phyloP scores from a whole-genome alignment of 2,329 filamentous ascomycete genomes.

The Stenocarpella maydis region DNA sequence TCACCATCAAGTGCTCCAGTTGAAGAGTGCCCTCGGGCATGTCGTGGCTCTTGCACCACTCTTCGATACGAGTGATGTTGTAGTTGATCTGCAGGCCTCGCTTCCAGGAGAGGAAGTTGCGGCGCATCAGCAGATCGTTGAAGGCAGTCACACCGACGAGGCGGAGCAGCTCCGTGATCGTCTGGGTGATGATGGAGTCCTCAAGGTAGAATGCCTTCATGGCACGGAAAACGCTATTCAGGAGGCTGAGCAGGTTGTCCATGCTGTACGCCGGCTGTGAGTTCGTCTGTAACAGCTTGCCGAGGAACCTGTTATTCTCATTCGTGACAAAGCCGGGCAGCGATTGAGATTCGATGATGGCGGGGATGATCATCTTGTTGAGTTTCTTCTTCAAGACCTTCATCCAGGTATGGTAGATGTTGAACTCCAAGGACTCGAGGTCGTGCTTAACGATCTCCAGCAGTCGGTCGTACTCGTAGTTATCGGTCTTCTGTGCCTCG shows the following conservation, averaged over 20 bases:
- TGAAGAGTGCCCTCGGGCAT: conserved; percentile 99
- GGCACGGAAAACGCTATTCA: conserved; percentile 97
- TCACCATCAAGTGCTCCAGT: conserved; percentile 95
- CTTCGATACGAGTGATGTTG: conserved; percentile 98
- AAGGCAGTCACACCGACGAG: conserved; percentile 97
- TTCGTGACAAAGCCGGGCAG: conserved; percentile 98
- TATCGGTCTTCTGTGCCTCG: conserved; percentile 98
- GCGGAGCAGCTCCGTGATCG: conserved; percentile 89
- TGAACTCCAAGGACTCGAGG: conserved; percentile 97
- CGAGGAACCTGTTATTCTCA: conserved; percentile 97
- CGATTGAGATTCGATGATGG: conserved; percentile 98
- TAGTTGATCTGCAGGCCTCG: conserved; percentile 99
- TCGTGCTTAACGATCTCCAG: conserved; percentile 99
- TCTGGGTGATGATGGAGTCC: conserved; percentile 94
- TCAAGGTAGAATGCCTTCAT: conserved; percentile 99
- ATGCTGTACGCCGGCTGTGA: conserved; percentile 97
- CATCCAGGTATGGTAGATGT: conserved; percentile 99
- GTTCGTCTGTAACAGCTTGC: conserved; percentile 92
- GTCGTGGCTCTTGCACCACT: conserved; percentile 99
- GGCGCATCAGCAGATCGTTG: conserved; percentile 96
- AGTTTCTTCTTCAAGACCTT: conserved; percentile 99
- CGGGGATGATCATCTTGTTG: conserved; percentile 99
- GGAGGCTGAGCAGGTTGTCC: conserved; percentile 94
- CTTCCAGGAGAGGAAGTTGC: conserved; percentile 99
- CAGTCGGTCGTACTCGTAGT: conserved; percentile 97